Evolutionary conservation across 179 eudicot genomes (phyloP), one percentile per base, ranked within the genome.

Genomic region (Drosera spatulata): DNA sequence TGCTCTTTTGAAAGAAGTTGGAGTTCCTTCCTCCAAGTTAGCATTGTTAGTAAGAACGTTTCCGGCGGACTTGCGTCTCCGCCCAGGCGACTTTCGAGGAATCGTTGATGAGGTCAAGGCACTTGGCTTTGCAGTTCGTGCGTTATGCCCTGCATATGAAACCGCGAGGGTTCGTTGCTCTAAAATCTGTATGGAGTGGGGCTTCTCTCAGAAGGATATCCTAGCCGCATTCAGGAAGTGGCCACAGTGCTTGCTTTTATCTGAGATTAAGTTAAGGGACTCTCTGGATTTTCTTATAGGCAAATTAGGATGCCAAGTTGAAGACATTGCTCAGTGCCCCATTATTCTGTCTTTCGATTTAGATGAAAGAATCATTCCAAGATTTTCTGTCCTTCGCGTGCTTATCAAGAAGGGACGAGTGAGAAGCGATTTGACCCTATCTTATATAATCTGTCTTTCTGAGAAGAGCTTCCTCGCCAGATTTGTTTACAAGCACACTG

Each of bases 311-410:
- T 52, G 41, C 45, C 46, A 59, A 5, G 59, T 65, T 2, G 41
- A 43, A 3, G 6, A 53, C 3, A 60, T 75, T 44, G 39, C 58
- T 1, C 55, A 43, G 41, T 7, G 39, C 4, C 73, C 79, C 0
- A 10, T 2, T 0, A 10, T 66, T 47, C 53, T 78, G 39, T 14
- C 11, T 15, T 53, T 10, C 45, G 62, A 62, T 55, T 56, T 74
- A 64, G 74, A 74, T 53, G 65, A 55, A 55, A 78, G 71, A 60
- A 69, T 71, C 1, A 60, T 78, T 22, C 82, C 77, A 7, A 65
- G 77, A 50, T 71, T 69, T 58, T 68, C 68, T 5, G 76, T 71
- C 3, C 33, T 45, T 8, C 33, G 8, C 10, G 56, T 59, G 38
- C 64, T 71, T 54, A 13, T 8, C 38, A 11, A 11, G 39, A 65